Evolutionary conservation across 495 filamentous ascomycete genomes (phyloP).

Genomic region (Tricharina praecox): DNA sequence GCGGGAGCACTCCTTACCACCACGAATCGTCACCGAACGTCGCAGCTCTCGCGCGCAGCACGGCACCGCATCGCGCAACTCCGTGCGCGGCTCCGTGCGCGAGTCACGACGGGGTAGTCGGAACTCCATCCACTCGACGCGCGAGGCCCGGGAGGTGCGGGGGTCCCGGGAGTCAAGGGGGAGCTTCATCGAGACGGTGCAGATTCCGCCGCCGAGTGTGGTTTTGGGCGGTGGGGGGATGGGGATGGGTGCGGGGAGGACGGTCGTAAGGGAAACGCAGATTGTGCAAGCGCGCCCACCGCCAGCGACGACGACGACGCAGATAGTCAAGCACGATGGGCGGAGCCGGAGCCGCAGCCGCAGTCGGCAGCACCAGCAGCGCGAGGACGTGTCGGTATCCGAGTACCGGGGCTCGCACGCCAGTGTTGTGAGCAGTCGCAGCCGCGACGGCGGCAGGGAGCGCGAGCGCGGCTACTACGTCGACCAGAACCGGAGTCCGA

Average conservation of each 20-base stretch:
- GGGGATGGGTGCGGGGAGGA: too few species aligned
- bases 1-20: conserved; percentile 10
- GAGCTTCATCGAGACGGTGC: conserved; percentile 15
- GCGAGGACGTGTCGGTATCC: neutral
- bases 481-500: conserved; percentile 15
- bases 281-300: neutral
- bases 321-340: too few species aligned
- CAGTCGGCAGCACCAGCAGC: neutral
- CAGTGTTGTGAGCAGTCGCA: conserved; percentile 18
- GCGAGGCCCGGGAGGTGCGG: neutral
- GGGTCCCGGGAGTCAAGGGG: too few species aligned
- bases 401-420: conserved; percentile 6
- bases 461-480: conserved; percentile 21
- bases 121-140: too few species aligned
- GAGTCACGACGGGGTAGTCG: conserved; percentile 13
- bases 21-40: conserved; percentile 5
- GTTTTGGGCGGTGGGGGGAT: conserved; percentile 3
- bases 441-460: conserved; percentile 12
- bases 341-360: too few species aligned
- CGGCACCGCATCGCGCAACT: too few species aligned
- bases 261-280: neutral
- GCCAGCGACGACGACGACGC: too few species aligned
- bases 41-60: too few species aligned
- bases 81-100: conserved; percentile 4
- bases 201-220: conserved; percentile 17